Conservation (phyloP, 1,284 basidiomycete genomes). For the Ustilago tritici region DNA sequence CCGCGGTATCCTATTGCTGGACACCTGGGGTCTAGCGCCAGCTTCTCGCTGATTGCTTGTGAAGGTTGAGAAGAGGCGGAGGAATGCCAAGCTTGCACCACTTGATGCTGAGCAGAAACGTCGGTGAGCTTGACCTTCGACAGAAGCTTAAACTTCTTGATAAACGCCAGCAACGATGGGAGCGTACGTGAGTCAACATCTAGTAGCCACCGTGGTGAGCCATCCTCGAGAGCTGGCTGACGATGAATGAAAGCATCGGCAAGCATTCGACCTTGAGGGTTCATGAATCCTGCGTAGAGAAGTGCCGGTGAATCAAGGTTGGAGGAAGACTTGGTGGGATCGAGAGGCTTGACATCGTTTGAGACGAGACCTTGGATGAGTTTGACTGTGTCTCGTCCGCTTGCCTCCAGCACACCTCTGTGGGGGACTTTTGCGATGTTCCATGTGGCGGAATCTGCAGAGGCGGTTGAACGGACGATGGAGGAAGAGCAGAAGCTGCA, state of each 20-base stretch:
- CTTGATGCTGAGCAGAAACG: conserved; percentile 79
- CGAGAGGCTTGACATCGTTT: conserved; percentile 72
- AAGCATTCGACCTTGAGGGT: conserved; percentile 89
- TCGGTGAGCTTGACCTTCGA: conserved; percentile 85
- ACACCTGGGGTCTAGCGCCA: conserved; percentile 46
- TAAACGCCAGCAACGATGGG: conserved; percentile 75
- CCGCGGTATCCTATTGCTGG: conserved; percentile 59
- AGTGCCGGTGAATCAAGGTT: conserved; percentile 12
- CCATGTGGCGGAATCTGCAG: conserved; percentile 9
- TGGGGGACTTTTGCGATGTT: conserved; percentile 40
- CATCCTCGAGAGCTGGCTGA: conserved; percentile 18
- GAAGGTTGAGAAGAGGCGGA: neutral
- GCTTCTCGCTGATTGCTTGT: neutral
- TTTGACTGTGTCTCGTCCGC: conserved; percentile 83
- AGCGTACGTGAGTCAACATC: conserved; percentile 77
- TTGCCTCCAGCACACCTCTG: conserved; percentile 76
- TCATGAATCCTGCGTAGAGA: conserved; percentile 83
- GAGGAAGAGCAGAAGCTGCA: conserved; percentile 19
- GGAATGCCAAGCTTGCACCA: conserved; percentile 81
- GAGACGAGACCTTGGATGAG: conserved; percentile 90
- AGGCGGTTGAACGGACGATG: neutral
- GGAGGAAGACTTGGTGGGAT: neutral
- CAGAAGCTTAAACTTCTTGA: conserved; percentile 88
- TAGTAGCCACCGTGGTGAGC: conserved; percentile 75
- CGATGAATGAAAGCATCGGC: conserved; percentile 87